Percentiles rank a stretch among this genome's conserved stretches.
phyloP scores from a whole-genome alignment of 768 basidiomycete genomes.

The Naematelia aurantialba region DNA sequence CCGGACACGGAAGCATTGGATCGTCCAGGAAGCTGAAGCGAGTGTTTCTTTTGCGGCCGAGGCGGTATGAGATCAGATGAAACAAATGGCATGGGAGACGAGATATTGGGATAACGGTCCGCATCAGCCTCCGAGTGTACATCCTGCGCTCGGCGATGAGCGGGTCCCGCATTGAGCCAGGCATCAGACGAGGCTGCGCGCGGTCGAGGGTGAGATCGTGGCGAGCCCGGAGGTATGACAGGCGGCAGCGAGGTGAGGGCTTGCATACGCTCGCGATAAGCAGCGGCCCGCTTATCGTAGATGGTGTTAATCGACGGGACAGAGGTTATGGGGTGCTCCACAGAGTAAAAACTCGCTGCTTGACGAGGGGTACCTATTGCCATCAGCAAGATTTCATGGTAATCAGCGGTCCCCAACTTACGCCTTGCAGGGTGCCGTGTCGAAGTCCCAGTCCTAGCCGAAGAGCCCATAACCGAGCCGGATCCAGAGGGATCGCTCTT shows the following conservation, averaged over 20 bases:
- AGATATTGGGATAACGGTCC: conserved; percentile 16
- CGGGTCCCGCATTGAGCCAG: conserved; percentile 7
- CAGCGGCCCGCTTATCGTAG: conserved; percentile 47
- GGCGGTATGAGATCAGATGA: conserved; percentile 3
- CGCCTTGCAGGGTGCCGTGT: background rate
- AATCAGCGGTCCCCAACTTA: background rate
- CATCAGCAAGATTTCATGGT: background rate
- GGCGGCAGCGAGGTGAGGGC: conserved; percentile 34
- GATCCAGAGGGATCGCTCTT: conserved; percentile 7
- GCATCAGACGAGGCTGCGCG: conserved; percentile 1
- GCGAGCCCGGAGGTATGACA: conserved; percentile 11
- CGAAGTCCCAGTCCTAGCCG: background rate
- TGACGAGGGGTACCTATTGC: background rate
- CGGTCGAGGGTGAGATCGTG: conserved; percentile 8
- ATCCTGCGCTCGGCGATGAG: conserved; percentile 6
- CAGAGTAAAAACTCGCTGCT: conserved; percentile 11
- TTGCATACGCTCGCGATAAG: conserved; percentile 43
- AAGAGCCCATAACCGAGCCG: background rate
- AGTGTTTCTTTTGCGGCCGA: background rate
- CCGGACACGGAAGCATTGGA: background rate
- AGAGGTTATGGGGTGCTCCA: conserved; percentile 33
- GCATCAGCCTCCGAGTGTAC: conserved; percentile 6
- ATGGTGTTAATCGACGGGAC: conserved; percentile 48
- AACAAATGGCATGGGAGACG: conserved; percentile 20
- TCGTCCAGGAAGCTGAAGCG: background rate